Evolutionary conservation across 768 basidiomycete species (phyloP).

Genomic region (Galerina sulciceps): DNA sequence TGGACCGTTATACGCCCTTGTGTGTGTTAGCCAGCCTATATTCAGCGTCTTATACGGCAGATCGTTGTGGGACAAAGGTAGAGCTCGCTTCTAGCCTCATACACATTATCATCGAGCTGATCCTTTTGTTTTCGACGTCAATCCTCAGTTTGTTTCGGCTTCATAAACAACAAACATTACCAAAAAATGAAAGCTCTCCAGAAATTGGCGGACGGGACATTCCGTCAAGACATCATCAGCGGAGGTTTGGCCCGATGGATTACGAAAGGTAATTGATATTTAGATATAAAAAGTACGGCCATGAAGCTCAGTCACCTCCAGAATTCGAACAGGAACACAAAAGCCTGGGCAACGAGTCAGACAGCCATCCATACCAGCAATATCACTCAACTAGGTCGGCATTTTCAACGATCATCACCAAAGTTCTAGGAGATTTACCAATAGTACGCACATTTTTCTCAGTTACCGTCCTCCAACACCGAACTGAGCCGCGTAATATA

Average conservation of each 20-base stretch:
- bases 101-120: not conserved
- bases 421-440: slow-evolving; percentile 31
- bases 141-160: slow-evolving; percentile 28
- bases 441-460: slow-evolving; percentile 23
- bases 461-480: not conserved
- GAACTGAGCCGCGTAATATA: no score
- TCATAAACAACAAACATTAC: slow-evolving; percentile 33
- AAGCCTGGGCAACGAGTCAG: slow-evolving; percentile 24
- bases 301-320: slow-evolving; percentile 4
- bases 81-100: not conserved
- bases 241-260: slow-evolving; percentile 38
- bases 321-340: slow-evolving; percentile 32
- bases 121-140: not conserved
- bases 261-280: slow-evolving; percentile 24
- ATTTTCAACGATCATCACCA: slow-evolving; percentile 17
- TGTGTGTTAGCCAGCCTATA: slow-evolving; percentile 38
- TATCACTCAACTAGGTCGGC: slow-evolving; percentile 4
- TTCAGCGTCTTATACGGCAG: slow-evolving; percentile 17
- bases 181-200: slow-evolving; percentile 34
- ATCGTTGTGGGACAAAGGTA: slow-evolving; percentile 35
- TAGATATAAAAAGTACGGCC: no score
- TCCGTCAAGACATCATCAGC: slow-evolving; percentile 42
- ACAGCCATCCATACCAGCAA: slow-evolving; percentile 24
- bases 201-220: slow-evolving; percentile 27
- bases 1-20: slow-evolving; percentile 36